A percentile compares a stretch with the other conserved stretches of the same genome.
Evolutionary conservation across 2,329 filamentous ascomycete species (phyloP).

Genomic region (Diaporthe nobilis): DNA sequence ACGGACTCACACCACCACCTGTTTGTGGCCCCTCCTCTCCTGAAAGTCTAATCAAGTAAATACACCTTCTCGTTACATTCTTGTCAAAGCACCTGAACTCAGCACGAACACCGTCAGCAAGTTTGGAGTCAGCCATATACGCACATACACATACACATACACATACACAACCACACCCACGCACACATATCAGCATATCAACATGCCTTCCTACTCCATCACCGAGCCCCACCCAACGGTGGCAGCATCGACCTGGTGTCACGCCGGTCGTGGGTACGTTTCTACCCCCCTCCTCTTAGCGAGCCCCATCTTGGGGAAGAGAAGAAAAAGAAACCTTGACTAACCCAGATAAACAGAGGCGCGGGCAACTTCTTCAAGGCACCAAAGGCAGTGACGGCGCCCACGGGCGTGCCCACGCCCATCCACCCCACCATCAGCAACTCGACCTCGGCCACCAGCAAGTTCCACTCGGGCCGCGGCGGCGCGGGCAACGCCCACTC

Average conservation of each 20-base stretch:
- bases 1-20: not conserved
- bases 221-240: slow-evolving; percentile 65
- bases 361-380: slow-evolving; percentile 69
- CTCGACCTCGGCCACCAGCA: slow-evolving; percentile 59
- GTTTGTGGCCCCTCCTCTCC: not conserved
- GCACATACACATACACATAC: not conserved
- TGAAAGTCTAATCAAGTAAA: slow-evolving; percentile 18
- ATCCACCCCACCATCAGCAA: slow-evolving; percentile 58
- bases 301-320: not conserved
- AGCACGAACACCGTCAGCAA: slow-evolving; percentile 4
- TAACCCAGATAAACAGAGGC: slow-evolving; percentile 49
- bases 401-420: slow-evolving; percentile 66
- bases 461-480: slow-evolving; percentile 68
- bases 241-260: slow-evolving; percentile 61
- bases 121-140: not conserved
- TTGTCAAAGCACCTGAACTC: not conserved
- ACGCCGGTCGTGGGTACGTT: slow-evolving; percentile 65
- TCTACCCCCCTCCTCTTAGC: not conserved
- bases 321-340: not conserved
- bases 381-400: slow-evolving; percentile 56
- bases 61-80: slow-evolving; percentile 1
- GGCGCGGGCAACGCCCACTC: slow-evolving; percentile 76
- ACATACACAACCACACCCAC: slow-evolving; percentile 39
- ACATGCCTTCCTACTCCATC: slow-evolving; percentile 60
- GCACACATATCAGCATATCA: slow-evolving; percentile 28